Evolutionary conservation across 2,329 filamentous ascomycete genomes (phyloP).

Genomic region (Epichloe gansuensis): DNA sequence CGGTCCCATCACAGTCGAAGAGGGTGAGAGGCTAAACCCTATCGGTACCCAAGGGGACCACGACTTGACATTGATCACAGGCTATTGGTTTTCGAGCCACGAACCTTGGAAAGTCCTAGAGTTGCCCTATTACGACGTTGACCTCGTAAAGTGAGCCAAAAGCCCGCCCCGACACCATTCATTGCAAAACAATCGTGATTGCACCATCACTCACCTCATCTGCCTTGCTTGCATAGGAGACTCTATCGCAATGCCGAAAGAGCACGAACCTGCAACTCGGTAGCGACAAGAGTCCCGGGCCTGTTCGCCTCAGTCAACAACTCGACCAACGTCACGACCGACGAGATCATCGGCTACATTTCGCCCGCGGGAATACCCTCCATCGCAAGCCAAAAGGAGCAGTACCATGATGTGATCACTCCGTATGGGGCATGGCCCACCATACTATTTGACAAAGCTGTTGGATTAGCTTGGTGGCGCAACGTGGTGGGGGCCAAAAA

Average conservation of each 20-base stretch:
- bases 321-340: constrained; percentile 23
- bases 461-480: constrained; percentile 30
- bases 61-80: constrained; percentile 5
- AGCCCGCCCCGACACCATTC: neutral
- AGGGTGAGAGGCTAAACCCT: constrained; percentile 13
- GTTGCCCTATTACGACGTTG: constrained; percentile 29
- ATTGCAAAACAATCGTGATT: neutral
- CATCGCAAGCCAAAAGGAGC: constrained; percentile 25
- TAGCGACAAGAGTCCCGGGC: constrained; percentile 23
- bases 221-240: constrained; percentile 13
- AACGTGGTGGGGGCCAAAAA: constrained; percentile 29
- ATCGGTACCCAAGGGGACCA: neutral
- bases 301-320: constrained; percentile 32
- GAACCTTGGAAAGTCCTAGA: constrained; percentile 31
- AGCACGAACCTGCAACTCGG: constrained; percentile 29
- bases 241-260: constrained; percentile 28
- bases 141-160: constrained; percentile 21
- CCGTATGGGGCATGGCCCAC: constrained; percentile 28
- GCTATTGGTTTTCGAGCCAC: constrained; percentile 29
- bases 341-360: constrained; percentile 27
- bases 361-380: constrained; percentile 29
- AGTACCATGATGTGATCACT: constrained; percentile 29
- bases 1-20: constrained; percentile 29
- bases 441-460: constrained; percentile 23
- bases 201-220: neutral